Evolutionary conservation across 331 rosid species (phyloP), one percentile per base, ranked within the genome.

Genomic region (Acacia concinna): DNA sequence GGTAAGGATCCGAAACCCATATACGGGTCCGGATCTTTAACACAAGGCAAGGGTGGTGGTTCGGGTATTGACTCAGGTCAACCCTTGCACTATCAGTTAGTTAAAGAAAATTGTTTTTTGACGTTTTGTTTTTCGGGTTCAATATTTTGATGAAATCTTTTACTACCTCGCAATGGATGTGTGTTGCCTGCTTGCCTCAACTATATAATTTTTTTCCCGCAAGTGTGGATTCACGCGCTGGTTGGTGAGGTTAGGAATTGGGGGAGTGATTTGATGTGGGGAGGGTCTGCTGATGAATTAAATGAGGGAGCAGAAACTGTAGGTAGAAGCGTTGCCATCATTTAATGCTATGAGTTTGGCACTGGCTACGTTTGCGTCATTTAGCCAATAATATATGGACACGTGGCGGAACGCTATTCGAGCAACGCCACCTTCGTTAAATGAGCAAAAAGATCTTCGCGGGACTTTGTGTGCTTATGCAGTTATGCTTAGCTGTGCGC

Each of bases 41-140:
- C 88, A 76, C 89, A 70, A 83, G 70, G 93, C 90, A 88, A 83
- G 88, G 88, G 88, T 87, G 85, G 96, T 87, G 99, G 99, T 95
- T 95, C 99, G 98, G 97, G 97, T 86, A 95, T 95, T 95, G 95
- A 90, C 92, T 90, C 83, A 68, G 86, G 84, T 88, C 63, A 73
- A 81, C 90, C 94, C 97, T 74, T 67, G 80, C 84, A 71, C 92
- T 79, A 84, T 79, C 79, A 5, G 27, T 52, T 75, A 69, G 78
- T 73, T 6, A 57, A 25, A 20, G 31, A 49, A 32, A 71, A 41
- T 31, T 30, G 12, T 6, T 30, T 15, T 31, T 62, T 15, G 6
- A n/a, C 6, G 0, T 34, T 38, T 38, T 1, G 41, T 11, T 57
- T 25, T 10, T 60, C 23, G 4, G 38, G 37, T 60, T 60, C 11